These are phyloP conservation scores for Lumnitzera littorea DNA, from an alignment of 345 rosid genomes.

Conservation along the genomic window DNA sequence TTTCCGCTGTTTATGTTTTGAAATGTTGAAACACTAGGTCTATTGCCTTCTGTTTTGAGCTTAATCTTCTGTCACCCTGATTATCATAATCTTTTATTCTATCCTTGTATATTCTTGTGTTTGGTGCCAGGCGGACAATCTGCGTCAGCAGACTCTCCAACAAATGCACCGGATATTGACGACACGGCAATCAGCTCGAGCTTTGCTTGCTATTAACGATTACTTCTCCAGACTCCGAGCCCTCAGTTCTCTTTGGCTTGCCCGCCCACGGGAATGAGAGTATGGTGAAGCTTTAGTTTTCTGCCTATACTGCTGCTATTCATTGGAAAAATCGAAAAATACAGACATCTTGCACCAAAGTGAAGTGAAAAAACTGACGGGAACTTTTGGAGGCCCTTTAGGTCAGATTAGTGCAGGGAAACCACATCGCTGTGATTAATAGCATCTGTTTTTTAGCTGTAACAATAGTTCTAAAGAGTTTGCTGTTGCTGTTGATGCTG, in stretches of 20 bases:
- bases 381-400: not conserved
- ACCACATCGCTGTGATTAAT: not conserved
- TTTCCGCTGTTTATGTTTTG: too few relatives aligned
- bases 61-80: too few relatives aligned
- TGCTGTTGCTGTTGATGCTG: too few relatives aligned
- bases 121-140: constrained; percentile 52
- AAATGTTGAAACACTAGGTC: too few relatives aligned
- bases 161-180: constrained; percentile 70
- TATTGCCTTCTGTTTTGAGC: too few relatives aligned
- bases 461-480: not conserved
- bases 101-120: not conserved
- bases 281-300: not conserved
- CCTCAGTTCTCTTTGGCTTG: constrained; percentile 74
- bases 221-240: constrained; percentile 69
- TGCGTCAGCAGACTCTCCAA: constrained; percentile 65
- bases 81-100: too few relatives aligned
- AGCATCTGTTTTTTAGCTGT: not conserved
- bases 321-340: too few relatives aligned
- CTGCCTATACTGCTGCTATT: not conserved
- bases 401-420: not conserved
- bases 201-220: constrained; percentile 61
- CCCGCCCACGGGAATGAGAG: constrained; percentile 54
- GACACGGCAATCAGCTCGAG: constrained; percentile 72
- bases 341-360: too few relatives aligned
- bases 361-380: too few relatives aligned